Base-by-base conservation (phyloP, 192 early-diverging fungal species). In the Spizellomyces sp. region DNA sequence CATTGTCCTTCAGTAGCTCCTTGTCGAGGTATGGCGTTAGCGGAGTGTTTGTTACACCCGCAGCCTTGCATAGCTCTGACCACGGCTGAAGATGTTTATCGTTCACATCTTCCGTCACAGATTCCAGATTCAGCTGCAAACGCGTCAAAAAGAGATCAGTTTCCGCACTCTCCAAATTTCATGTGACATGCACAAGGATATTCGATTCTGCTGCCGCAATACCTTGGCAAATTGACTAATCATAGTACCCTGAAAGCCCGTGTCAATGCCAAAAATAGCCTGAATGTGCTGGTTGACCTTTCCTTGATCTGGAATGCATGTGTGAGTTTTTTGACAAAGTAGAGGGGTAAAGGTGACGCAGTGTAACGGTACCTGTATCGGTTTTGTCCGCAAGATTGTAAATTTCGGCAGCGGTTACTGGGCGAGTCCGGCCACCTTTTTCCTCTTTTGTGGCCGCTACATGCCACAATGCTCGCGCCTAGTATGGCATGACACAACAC, bases 81-180 rank as follows among this genome's bases (percentile, higher is more conserved):
- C 96, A 98, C 15, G 96, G 96, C 43, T 90, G 90, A 62, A 98
- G 79, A 63, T 96, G 92, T 77, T 90, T 93, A 69, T 97, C 95
- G 66, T 98, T 98, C 67, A 93, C 91, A 19, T 96, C 95, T 68
- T 98, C 95, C 5, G 92, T 92, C 15, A 95, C 87, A 10, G 88
- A 88, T 55, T 90, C 86, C 58, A 95, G 83, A 71, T 94, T 90
- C n/a, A 95, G 79, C 88, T 94, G 68, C 41, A 50, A 54, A 19
- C 17, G 2, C 17, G 50, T 4, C 50, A 54, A 52, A 52, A 10
- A 54, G 14, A 54, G 17, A 54, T 19, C 12, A 19, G 14, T 54
- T 12, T 54, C 14, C 14, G 50, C 12, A 4, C 17, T 54, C 50
- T 0, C 0, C 48, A 45, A 6, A n/a, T 19, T 5, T 14, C 42